These are phyloP conservation scores for Jimgerdemannia flammicorona DNA, from an alignment of 192 early-diverging fungal species.

Conservation along the genomic window DNA sequence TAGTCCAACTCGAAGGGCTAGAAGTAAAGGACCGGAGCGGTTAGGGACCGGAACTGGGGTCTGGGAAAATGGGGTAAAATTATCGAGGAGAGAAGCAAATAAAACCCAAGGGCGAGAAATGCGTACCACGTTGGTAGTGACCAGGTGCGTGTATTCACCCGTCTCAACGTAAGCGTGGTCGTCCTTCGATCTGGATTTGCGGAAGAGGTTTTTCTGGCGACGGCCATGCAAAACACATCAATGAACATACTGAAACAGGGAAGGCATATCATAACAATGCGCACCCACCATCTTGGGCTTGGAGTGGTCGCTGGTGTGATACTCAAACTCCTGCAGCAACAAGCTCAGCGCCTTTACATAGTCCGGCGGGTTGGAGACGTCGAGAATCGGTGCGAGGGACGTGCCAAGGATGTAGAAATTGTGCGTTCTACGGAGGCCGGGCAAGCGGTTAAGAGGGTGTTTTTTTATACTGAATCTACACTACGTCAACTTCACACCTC, in stretches of 20 bases:
- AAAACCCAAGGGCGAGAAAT: not conserved
- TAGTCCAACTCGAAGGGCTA: constrained; percentile 66
- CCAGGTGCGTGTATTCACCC: constrained; percentile 37
- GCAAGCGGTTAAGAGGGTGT: not conserved
- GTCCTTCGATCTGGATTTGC: constrained; percentile 38
- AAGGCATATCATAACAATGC: not conserved
- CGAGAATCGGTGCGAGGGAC: constrained; percentile 59
- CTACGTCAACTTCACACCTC: no score
- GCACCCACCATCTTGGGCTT: constrained; percentile 40
- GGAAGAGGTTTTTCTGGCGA: constrained; percentile 44
- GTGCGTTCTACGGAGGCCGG: constrained; percentile 42
- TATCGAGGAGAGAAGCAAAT: not conserved
- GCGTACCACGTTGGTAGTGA: constrained; percentile 38
- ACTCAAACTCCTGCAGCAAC: constrained; percentile 58
- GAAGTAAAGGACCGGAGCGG: not conserved
- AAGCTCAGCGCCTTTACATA: constrained; percentile 60
- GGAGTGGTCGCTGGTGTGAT: constrained; percentile 37
- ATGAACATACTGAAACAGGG: not conserved
- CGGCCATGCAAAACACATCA: not conserved
- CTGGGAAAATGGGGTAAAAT: not conserved
- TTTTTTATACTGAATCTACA: no score
- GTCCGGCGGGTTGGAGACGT: constrained; percentile 57
- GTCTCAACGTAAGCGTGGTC: constrained; percentile 30
- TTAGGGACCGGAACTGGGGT: not conserved
- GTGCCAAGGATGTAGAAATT: constrained; percentile 64